Evolutionary conservation across 208 protist species (phyloP), one percentile per base, ranked within the genome.

Genomic region (Herpetomonas tarakana): DNA sequence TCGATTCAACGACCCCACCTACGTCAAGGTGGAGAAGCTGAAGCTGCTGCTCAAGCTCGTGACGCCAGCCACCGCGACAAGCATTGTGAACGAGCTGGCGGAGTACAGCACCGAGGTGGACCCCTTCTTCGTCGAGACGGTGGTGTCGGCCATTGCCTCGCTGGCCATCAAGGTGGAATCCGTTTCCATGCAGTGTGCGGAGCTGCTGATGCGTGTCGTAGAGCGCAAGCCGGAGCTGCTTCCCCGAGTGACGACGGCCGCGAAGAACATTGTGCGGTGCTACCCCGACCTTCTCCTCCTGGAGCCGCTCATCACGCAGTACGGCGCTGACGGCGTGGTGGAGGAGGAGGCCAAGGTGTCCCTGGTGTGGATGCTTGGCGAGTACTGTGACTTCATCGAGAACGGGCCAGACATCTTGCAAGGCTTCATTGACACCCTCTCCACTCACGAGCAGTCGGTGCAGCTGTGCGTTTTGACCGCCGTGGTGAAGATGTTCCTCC

Each of bases 11-110:
- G 99, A 99, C 68, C 98, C 99, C 19, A 95, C 98, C 47, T 99
- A 99, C 71, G 98, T 99, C 26, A 99, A 99, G 76, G 88, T 99
- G 59, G 98, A 99, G 81, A 99, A 99, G 78, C 89, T 99, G 18
- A 94, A 98, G 28, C 97, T 99, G 50, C 83, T 99, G 62, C 86
- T 99, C 31, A 98, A 98, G 75, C 87, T 99, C 14, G 96, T 97
- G n/a, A 94, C 84, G 0, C 83, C 84, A 1, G 52, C 69, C 22
- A 99, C 98, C 52, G 93, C 99, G 55, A 85, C 96, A 26, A 68
- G 66, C 14, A 86, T 98, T 6, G 70, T 99, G 4, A 87, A 94
- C 49, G 98, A 99, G 85, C 86, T 99, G 12, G 96, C 96, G 41
- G 98, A 99, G 83, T 98, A 99, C 76, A 96, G 93, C 49, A 93